These are phyloP conservation scores for Leishmania mexicana DNA, from an alignment of 208 protist genomes.

Conservation along the genomic window DNA sequence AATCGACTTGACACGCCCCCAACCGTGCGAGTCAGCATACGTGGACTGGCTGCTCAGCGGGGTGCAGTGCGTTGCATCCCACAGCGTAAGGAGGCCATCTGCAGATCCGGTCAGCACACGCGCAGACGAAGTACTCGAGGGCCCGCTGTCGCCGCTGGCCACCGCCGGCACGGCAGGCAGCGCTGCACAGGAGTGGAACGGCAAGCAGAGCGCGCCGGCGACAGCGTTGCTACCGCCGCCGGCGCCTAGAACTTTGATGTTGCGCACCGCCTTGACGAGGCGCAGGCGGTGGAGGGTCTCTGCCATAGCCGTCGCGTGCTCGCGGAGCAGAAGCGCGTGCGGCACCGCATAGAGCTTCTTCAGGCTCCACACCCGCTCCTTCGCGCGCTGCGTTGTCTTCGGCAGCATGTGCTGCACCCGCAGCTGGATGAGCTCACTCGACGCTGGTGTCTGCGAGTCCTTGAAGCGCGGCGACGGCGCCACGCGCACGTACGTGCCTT, in stretches of 20 bases:
- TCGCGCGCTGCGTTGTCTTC: conserved; percentile 45
- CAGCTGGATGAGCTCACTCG: conserved; percentile 40
- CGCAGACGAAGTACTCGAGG: neutral
- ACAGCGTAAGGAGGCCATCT: conserved; percentile 83
- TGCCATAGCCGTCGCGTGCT: conserved; percentile 39
- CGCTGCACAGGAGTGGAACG: conserved; percentile 60
- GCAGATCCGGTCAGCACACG: conserved; percentile 65
- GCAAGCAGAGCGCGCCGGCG: conserved; percentile 63
- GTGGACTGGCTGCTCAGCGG: conserved; percentile 52
- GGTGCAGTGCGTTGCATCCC: conserved; percentile 54
- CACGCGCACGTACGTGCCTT: conserved; percentile 28
- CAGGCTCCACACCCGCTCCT: conserved; percentile 47
- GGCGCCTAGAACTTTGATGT: conserved; percentile 56
- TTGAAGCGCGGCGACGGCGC: conserved; percentile 33
- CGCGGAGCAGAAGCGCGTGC: conserved; percentile 20
- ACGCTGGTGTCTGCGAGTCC: conserved; percentile 23
- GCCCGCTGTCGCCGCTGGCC: neutral
- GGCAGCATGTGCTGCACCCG: conserved; percentile 59
- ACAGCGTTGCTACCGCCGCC: conserved; percentile 17
- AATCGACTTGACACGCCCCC: conserved; percentile 70
- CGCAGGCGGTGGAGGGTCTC: conserved; percentile 45
- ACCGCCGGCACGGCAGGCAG: conserved; percentile 22
- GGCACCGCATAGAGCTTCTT: conserved; percentile 64
- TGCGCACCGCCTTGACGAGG: conserved; percentile 78
- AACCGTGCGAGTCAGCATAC: conserved; percentile 35